phyloP scores from a whole-genome alignment of 192 early-diverging fungal genomes.

The Backusella macrospora region DNA sequence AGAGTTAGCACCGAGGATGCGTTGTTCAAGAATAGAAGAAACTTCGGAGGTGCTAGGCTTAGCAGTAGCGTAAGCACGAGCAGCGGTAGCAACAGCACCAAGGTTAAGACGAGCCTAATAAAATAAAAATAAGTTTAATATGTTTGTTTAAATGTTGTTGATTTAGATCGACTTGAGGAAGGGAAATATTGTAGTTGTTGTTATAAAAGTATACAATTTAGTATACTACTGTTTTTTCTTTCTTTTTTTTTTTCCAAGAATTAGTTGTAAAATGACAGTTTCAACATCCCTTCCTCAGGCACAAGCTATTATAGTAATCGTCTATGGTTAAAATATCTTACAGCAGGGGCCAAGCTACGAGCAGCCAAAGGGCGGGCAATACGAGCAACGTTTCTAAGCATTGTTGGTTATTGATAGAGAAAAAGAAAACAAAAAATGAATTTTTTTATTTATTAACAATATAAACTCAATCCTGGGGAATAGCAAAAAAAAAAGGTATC shows the following conservation, averaged over 20 bases:
- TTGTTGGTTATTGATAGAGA: constrained; percentile 31
- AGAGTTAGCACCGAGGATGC: constrained; percentile 86
- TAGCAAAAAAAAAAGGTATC: neutral
- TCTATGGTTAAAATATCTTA: constrained; percentile 27
- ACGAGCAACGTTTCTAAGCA: constrained; percentile 57
- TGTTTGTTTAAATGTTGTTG: neutral
- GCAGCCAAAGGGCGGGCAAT: constrained; percentile 54
- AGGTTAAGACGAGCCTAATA: constrained; percentile 57
- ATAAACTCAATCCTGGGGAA: constrained; percentile 12
- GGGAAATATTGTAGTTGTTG: neutral
- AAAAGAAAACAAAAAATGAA: constrained; percentile 17
- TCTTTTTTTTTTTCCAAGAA: neutral
- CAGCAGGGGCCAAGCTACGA: constrained; percentile 53
- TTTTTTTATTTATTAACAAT: constrained; percentile 23
- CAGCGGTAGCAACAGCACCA: constrained; percentile 54
- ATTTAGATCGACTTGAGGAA: constrained; percentile 13
- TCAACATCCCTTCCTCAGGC: constrained; percentile 7
- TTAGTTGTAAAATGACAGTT: neutral
- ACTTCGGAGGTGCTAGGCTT: constrained; percentile 89
- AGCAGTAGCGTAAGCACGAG: constrained; percentile 58
- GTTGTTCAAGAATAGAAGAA: constrained; percentile 96
- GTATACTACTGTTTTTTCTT: neutral
- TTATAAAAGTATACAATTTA: constrained; percentile 2
- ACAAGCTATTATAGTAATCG: neutral
- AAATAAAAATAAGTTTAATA: constrained; percentile 5